Percentiles rank a stretch among this genome's conserved stretches.
phyloP scores from a whole-genome alignment of 257 asterid species.

The Penstemon eatonii region DNA sequence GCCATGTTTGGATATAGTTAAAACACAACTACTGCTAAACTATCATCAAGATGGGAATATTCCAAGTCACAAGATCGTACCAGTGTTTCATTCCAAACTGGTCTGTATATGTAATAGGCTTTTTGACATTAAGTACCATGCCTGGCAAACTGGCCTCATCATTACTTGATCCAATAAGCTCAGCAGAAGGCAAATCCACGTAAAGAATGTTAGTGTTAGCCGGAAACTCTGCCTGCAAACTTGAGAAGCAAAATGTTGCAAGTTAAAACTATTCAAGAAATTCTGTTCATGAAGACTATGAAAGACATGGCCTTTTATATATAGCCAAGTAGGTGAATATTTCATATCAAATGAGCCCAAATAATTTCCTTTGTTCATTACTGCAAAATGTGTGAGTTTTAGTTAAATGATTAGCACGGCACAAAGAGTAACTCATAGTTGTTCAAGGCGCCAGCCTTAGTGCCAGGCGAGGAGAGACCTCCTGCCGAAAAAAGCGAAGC shows the following conservation, averaged over 20 bases:
- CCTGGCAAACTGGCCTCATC: constrained; percentile 77
- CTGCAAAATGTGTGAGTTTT: neutral
- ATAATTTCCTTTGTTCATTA: constrained; percentile 11
- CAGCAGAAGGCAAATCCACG: constrained; percentile 90
- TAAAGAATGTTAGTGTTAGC: constrained; percentile 95
- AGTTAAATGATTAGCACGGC: constrained; percentile 1
- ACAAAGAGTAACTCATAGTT: neutral
- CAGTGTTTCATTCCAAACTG: constrained; percentile 81
- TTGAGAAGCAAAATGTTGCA: constrained; percentile 43
- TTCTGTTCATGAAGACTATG: constrained; percentile 26
- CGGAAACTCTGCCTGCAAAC: constrained; percentile 89
- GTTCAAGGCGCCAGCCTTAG: too few species aligned
- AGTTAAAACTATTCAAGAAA: constrained; percentile 33
- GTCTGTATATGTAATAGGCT: constrained; percentile 72
- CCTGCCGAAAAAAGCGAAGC: too few species aligned
- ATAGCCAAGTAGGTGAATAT: constrained; percentile 1
- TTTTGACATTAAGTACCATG: constrained; percentile 87
- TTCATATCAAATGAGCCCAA: constrained; percentile 22
- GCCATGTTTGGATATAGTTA: constrained; percentile 14
- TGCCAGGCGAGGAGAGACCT: too few species aligned
- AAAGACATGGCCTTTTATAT: constrained; percentile 11
- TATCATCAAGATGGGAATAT: constrained; percentile 9
- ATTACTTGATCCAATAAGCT: constrained; percentile 74
- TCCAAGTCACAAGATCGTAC: constrained; percentile 41
- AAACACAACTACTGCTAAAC: constrained; percentile 16